A percentile compares a stretch with the other conserved stretches of the same genome.
Evolutionary conservation across 352 stramenopile genomes (phyloP).

Genomic region (Albugo laibachii): DNA sequence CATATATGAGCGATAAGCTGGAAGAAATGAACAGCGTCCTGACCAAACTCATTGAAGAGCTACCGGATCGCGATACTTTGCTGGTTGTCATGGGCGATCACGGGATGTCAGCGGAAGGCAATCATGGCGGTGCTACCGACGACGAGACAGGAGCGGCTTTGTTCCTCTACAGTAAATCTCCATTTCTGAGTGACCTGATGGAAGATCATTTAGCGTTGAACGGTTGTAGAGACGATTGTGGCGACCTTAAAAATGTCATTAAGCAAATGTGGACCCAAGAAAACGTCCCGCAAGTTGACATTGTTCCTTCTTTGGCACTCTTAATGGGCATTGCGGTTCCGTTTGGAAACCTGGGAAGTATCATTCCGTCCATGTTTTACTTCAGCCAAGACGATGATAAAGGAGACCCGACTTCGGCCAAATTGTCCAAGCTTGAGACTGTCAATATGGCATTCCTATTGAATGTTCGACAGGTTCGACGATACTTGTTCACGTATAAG

Average conservation of each 20-base stretch:
- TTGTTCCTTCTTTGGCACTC: constrained; percentile 90
- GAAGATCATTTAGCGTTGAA: constrained; percentile 4
- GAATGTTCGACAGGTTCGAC: constrained; percentile 72
- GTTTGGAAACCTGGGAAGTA: constrained; percentile 86
- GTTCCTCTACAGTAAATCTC: constrained; percentile 75
- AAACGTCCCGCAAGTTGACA: constrained; percentile 86
- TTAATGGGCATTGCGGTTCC: constrained; percentile 89
- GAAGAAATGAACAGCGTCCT: constrained; percentile 90
- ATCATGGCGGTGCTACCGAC: constrained; percentile 92
- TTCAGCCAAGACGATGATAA: constrained; percentile 6
- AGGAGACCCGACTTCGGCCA: not conserved
- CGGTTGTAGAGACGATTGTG: too few relatives aligned
- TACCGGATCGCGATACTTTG: constrained; percentile 51
- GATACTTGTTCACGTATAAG: constrained; percentile 51
- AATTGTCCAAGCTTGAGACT: constrained; percentile 11
- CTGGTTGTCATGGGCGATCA: constrained; percentile 94
- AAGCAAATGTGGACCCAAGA: not conserved
- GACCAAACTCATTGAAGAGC: constrained; percentile 32
- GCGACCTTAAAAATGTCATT: too few relatives aligned
- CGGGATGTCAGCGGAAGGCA: constrained; percentile 96
- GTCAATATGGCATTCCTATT: constrained; percentile 51
- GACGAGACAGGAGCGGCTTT: constrained; percentile 91
- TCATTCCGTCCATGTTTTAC: constrained; percentile 84
- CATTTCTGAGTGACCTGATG: not conserved
- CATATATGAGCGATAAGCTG: constrained; percentile 90